Conservation (phyloP, 225 moss, liverwort and hornwort genomes). For the Marchantia polymorpha region DNA sequence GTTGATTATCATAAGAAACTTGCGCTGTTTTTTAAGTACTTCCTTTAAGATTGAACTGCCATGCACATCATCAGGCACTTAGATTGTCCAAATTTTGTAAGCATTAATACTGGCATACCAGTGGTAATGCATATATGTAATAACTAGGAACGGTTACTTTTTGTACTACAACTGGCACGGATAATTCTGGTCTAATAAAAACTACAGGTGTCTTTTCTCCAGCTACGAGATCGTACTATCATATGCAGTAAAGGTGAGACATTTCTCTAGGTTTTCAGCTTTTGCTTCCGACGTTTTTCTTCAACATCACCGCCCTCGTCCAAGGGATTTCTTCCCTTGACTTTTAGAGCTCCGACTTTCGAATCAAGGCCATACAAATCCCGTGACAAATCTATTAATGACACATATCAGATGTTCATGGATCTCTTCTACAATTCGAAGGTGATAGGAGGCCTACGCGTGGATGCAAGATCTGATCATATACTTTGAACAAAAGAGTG, state of each 20-base stretch:
- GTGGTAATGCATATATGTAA: too few relatives aligned
- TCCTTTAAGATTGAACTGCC: not conserved
- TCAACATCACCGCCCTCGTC: not conserved
- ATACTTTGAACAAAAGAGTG: not conserved
- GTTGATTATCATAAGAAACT: conserved; percentile 4
- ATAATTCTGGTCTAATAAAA: not conserved
- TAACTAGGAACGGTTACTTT: not conserved
- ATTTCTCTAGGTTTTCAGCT: too few relatives aligned
- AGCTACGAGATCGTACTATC: too few relatives aligned
- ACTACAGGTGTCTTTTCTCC: not conserved
- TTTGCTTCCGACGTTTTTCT: not conserved
- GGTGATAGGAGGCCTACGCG: too few relatives aligned
- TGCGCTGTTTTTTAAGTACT: not conserved
- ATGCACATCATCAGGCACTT: not conserved
- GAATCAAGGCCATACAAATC: too few relatives aligned
- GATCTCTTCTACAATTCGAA: not conserved
- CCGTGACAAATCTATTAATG: not conserved
- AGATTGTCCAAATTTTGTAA: not conserved
- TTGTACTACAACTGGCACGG: not conserved
- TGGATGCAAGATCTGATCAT: not conserved
- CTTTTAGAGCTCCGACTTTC: not conserved
- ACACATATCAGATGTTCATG: not conserved
- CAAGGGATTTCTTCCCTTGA: not conserved
- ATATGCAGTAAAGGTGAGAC: too few relatives aligned
- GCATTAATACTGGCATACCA: not conserved